Evolutionary conservation across 2,329 filamentous ascomycete genomes (phyloP), one percentile per base, ranked within the genome.

Genomic region (Immersiporthe knoxdaviesiana): DNA sequence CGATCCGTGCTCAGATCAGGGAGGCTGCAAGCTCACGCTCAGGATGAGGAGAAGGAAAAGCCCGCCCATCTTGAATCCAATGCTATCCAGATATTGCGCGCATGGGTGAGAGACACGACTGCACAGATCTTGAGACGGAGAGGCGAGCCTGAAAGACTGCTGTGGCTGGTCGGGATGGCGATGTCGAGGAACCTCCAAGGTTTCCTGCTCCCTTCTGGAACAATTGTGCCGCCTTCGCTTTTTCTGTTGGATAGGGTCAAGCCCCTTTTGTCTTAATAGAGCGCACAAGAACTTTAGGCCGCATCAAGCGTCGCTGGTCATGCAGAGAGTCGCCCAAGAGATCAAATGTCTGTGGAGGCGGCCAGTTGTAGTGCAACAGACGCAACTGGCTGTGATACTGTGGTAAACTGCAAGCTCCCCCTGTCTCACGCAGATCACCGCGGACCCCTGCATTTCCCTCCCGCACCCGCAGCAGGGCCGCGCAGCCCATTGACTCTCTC

Each of bases 11-110:
- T 24, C 37, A 68, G 16, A 27, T 65, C 61, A 66, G 65, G 52
- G 71, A 44, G 74, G 65, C 75, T 78, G 77, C 75, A 37, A 47
- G n/a, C 70, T 69, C 61, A 72, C 70, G 63, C 70, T 79, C 71
- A 78, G 72, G 70, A 77, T 76, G 52, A 80, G 75, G 44, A 80
- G 75, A 65, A 80, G 71, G 41, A 80, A 74, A 27, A 79, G 70
- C 69, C 78, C 77, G 63, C 77, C 74, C 73, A 76, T 76, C 47
- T 65, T 71, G 59, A 61, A 61, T 50, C 70, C 62, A 56, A 63
- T 44, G 24, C 65, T 63, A 62, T 27, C 52, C 37, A 27, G 58
- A 41, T 63, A 30, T 50, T 21, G 56, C 24, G 35, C 11, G 66
- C 70, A 71, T 71, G 64, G 67, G 67, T n/a, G 27, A 41, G 27